Conservation (phyloP, 306 rosid species). For the Corylus americana region DNA sequence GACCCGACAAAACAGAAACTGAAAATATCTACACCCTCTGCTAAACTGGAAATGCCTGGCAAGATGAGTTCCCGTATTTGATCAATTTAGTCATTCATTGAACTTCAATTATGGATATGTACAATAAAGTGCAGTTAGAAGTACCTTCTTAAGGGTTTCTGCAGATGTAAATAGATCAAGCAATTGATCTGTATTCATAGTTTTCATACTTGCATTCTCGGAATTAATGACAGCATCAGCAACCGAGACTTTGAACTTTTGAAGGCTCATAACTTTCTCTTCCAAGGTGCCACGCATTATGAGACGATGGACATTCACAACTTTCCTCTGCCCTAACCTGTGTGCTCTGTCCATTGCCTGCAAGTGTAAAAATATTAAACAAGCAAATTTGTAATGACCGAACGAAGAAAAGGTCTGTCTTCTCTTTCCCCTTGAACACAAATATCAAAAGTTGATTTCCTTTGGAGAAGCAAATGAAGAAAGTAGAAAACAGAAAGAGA, state of each 20-base stretch:
- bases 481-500: background rate
- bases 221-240: conserved; percentile 96
- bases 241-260: conserved; percentile 81
- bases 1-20: background rate
- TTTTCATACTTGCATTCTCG: conserved; percentile 92
- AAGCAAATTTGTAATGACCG: background rate
- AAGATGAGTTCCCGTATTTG: background rate
- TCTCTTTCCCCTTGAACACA: background rate
- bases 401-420: background rate
- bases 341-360: conserved; percentile 99
- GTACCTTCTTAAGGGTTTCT: conserved; percentile 73
- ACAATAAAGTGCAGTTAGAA: background rate
- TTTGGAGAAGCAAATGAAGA: background rate
- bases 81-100: background rate
- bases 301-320: conserved; percentile 91
- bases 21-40: background rate
- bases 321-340: conserved; percentile 93
- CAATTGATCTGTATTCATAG: conserved; percentile 99
- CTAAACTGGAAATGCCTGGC: background rate
- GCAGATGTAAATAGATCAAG: conserved; percentile 93
- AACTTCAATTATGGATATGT: background rate
- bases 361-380: conserved; percentile 26
- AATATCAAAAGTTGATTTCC: background rate
- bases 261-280: conserved; percentile 97
- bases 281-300: conserved; percentile 98